Conservation (phyloP, 371 early-diverging fungal species). For the Choanephora cucurbitarum region DNA sequence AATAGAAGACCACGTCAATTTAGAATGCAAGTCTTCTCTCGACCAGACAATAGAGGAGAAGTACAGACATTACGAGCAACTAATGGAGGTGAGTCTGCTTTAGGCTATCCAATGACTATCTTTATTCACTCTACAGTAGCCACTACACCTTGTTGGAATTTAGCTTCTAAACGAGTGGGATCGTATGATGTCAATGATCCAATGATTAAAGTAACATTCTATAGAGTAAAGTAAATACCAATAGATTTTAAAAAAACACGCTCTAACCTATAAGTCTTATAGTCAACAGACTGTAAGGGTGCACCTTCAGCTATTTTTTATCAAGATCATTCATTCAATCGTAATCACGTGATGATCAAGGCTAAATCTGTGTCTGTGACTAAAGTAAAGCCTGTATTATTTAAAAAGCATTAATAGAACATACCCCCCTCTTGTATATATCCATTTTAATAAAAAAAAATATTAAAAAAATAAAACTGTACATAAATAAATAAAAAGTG, state of each 20-base stretch:
- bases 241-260: too few species aligned
- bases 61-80: conserved; percentile 19
- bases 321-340: conserved; percentile 12
- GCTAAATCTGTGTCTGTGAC: conserved; percentile 26
- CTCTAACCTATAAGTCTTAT: too few species aligned
- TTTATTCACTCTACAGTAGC: conserved; percentile 15
- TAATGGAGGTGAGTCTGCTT: conserved; percentile 18
- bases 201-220: conserved; percentile 30
- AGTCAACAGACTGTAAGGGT: conserved; percentile 28
- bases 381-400: conserved; percentile 21
- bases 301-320: conserved; percentile 23
- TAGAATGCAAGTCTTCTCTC: conserved; percentile 28
- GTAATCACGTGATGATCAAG: conserved; percentile 26
- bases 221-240: conserved; percentile 19
- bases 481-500: not conserved
- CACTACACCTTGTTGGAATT: conserved; percentile 25
- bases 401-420: conserved; percentile 5
- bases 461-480: too few species aligned
- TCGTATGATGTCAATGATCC: conserved; percentile 33
- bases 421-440: not conserved
- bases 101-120: not conserved
- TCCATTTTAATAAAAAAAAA: too few species aligned
- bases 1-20: conserved; percentile 30
- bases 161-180: conserved; percentile 28
- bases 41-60: conserved; percentile 23